phyloP scores from a whole-genome alignment of 345 rosid genomes.

The Euphorbia tirucalli region DNA sequence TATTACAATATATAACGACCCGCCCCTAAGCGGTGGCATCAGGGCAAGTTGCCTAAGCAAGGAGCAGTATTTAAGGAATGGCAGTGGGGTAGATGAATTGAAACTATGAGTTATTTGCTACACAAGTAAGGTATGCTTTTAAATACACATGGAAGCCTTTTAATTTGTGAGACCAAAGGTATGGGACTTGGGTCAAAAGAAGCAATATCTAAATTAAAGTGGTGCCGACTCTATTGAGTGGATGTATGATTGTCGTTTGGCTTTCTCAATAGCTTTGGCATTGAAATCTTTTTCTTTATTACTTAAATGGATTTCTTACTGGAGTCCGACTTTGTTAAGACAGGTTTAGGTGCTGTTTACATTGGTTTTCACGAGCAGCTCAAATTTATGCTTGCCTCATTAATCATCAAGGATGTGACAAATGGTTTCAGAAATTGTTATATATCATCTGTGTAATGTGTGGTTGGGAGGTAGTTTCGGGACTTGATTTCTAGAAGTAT shows the following conservation, averaged over 20 bases:
- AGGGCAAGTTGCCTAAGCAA: background rate
- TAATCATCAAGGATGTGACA: constrained; percentile 8
- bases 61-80: background rate
- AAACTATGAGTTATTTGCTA: background rate
- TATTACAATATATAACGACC: no score
- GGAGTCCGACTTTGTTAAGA: constrained; percentile 25
- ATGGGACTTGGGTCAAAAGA: background rate
- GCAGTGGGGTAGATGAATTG: background rate
- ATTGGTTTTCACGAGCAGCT: no score
- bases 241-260: constrained; percentile 11
- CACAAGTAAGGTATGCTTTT: background rate
- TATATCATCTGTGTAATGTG: constrained; percentile 3
- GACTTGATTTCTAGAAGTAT: constrained; percentile 21
- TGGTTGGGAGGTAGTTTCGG: constrained; percentile 15
- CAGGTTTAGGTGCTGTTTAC: background rate
- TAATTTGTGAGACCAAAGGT: background rate
- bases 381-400: constrained; percentile 6
- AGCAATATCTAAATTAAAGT: background rate
- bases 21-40: background rate
- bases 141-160: background rate
- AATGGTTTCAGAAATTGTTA: constrained; percentile 9
- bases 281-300: no score
- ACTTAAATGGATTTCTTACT: constrained; percentile 28
- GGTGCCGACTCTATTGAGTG: background rate
- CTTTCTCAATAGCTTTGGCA: constrained; percentile 16